Evolutionary conservation across 257 asterid genomes (phyloP), one percentile per base, ranked within the genome.

Genomic region (Solanum arcanum): DNA sequence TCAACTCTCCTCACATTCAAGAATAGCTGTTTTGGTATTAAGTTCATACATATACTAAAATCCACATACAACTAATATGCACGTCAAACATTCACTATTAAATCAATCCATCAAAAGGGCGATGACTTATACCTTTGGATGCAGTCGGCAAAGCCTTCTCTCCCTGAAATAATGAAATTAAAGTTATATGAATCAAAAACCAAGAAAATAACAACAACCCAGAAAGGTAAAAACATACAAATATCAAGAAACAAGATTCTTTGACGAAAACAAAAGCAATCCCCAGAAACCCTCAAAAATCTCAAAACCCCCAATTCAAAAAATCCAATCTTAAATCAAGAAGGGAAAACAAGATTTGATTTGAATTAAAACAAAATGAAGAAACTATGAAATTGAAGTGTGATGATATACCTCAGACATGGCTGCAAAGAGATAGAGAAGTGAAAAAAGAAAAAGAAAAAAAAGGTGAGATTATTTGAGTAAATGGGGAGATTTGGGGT

Each of bases 321-420:
- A 49, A 81, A 49, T 81, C 69, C 20, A 81, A 49, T 81, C 85
- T 49, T 33, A 7, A 27, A 80, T 80, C 16, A 29, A 86, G 4
- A 16, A 46, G 2, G 31, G 9, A 64, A 37, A 83, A 86, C 46
- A 64, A 18, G 29, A 74, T 25, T 9, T 25, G 72, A 86, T 86
- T 86, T 83, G 66, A 70, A 41, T 73, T 23, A 44, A 83, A 76
- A 20, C 27, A 49, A 29, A 81, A 29, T 33, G 14, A 42, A 35
- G 29, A 81, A 33, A 1, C 21, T 62, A 27, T 12, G 21, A 66
- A 75, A 59, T 20, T 46, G 84, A 84, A 60, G 18, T n/a, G 12
- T 35, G 66, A 21, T 59, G 9, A 21, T 3, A 59, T 76, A 91
- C 93, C 93, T 91, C 88, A 91, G 93, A 91, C 93, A 91, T 91